Percentiles rank a stretch among this genome's conserved stretches.
phyloP scores from a whole-genome alignment of 2,329 filamentous ascomycete genomes.

The Colletotrichum spinosum region DNA sequence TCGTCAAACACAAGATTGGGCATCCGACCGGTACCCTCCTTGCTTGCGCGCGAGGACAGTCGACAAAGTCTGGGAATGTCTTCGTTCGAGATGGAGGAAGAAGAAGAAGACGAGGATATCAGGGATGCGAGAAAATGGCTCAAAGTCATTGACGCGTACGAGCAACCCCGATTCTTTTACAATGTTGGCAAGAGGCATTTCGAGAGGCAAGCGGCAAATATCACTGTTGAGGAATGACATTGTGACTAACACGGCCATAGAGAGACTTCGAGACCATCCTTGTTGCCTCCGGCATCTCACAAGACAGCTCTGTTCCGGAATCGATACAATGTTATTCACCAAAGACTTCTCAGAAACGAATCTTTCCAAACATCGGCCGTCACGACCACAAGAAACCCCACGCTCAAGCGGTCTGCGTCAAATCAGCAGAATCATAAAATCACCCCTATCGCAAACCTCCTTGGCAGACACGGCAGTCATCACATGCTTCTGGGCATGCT shows the following conservation, averaged over 20 bases:
- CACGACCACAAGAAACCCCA: conserved; percentile 66
- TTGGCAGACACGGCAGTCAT: conserved; percentile 83
- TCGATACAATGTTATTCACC: conserved; percentile 91
- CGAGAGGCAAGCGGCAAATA: conserved; percentile 67
- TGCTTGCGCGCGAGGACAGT: conserved; percentile 68
- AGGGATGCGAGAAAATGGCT: conserved; percentile 85
- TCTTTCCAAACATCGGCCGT: conserved; percentile 88
- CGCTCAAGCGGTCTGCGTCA: conserved; percentile 70
- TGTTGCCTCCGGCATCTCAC: conserved; percentile 81
- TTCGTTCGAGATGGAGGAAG: conserved; percentile 62
- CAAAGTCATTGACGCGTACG: conserved; percentile 84
- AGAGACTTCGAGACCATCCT: conserved; percentile 71
- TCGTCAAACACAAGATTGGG: conserved; percentile 67
- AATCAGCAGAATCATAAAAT: conserved; percentile 82
- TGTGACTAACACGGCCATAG: conserved; percentile 50
- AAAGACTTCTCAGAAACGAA: conserved; percentile 91
- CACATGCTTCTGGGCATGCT: conserved; percentile 91
- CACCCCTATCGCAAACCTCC: conserved; percentile 82
- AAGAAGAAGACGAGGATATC: conserved; percentile 67
- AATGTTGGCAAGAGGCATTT: conserved; percentile 90
- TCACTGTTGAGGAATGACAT: not conserved
- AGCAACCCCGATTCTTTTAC: conserved; percentile 84
- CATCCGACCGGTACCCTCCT: conserved; percentile 56
- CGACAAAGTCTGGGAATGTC: conserved; percentile 74
- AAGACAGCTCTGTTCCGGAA: conserved; percentile 91